A percentile compares a stretch with the other conserved stretches of the same genome.
These are phyloP conservation scores for Iris macrosiphon DNA, from an alignment of 106 monocot genomes.

Conservation along the genomic window DNA sequence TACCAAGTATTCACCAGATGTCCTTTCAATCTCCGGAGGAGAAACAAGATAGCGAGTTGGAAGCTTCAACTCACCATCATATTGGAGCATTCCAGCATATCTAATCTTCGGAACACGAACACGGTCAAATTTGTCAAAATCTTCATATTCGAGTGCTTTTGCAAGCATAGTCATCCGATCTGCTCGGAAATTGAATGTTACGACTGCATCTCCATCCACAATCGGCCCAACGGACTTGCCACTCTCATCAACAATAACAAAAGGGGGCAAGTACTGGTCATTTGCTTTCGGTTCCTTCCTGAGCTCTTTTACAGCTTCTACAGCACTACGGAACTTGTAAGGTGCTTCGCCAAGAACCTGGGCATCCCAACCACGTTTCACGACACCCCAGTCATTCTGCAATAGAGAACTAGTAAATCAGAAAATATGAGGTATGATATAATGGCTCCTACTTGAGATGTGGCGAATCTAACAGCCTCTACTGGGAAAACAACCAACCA, in stretches of 20 bases:
- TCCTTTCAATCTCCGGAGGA: slow-evolving; percentile 91
- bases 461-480: too few species aligned
- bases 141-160: slow-evolving; percentile 88
- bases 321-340: slow-evolving; percentile 61
- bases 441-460: too few species aligned
- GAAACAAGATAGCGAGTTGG: slow-evolving; percentile 73
- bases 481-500: too few species aligned
- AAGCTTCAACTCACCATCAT: slow-evolving; percentile 91
- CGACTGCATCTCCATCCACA: slow-evolving; percentile 92
- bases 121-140: slow-evolving; percentile 90
- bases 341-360: slow-evolving; percentile 98
- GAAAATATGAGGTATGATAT: too few species aligned
- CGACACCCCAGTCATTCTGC: slow-evolving; percentile 91
- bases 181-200: slow-evolving; percentile 88
- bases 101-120: slow-evolving; percentile 68
- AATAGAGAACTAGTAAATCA: too few species aligned
- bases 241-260: slow-evolving; percentile 81
- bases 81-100: slow-evolving; percentile 97
- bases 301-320: slow-evolving; percentile 84
- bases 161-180: slow-evolving; percentile 95
- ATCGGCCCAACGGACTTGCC: slow-evolving; percentile 79
- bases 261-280: slow-evolving; percentile 89
- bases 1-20: slow-evolving; percentile 95
- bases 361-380: slow-evolving; percentile 97
- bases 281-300: slow-evolving; percentile 45